phyloP scores from a whole-genome alignment of 2,329 filamentous ascomycete genomes.

The Plectosphaerella plurivora region DNA sequence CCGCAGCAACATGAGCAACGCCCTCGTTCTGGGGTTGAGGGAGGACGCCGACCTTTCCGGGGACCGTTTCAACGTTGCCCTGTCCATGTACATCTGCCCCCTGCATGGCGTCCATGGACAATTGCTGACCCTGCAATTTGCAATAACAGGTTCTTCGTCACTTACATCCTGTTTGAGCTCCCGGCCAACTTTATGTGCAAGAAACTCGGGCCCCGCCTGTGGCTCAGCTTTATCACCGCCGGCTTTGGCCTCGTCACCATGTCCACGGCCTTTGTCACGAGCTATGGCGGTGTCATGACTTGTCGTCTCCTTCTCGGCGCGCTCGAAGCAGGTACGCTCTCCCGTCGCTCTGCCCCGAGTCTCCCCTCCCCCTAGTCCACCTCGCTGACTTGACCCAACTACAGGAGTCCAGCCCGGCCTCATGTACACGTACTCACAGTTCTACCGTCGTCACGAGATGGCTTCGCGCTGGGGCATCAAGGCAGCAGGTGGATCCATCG shows the following conservation, averaged over 20 bases:
- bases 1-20: slow-evolving; percentile 24
- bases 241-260: slow-evolving; percentile 53
- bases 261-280: slow-evolving; percentile 47
- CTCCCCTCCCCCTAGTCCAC: not conserved
- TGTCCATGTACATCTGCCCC: slow-evolving; percentile 34
- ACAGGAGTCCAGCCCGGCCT: slow-evolving; percentile 47
- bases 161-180: slow-evolving; percentile 62
- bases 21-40: slow-evolving; percentile 36
- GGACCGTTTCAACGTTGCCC: slow-evolving; percentile 46
- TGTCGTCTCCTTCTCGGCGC: slow-evolving; percentile 46
- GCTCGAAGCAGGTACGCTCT: slow-evolving; percentile 44
- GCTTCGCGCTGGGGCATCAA: slow-evolving; percentile 53
- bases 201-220: slow-evolving; percentile 60
- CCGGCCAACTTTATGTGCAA: slow-evolving; percentile 60
- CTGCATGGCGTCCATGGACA: no score
- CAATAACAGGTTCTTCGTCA: slow-evolving; percentile 47
- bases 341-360: not conserved
- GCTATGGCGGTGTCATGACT: slow-evolving; percentile 39
- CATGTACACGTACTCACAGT: slow-evolving; percentile 51
- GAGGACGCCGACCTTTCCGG: slow-evolving; percentile 35
- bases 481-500: slow-evolving; percentile 48
- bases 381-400: not conserved
- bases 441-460: slow-evolving; percentile 53
- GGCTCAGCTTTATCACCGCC: slow-evolving; percentile 52
- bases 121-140: no score